Percentiles rank a stretch among this genome's conserved stretches.
Conservation (phyloP, 2,329 filamentous ascomycete species). For the Colletotrichum magnum region DNA sequence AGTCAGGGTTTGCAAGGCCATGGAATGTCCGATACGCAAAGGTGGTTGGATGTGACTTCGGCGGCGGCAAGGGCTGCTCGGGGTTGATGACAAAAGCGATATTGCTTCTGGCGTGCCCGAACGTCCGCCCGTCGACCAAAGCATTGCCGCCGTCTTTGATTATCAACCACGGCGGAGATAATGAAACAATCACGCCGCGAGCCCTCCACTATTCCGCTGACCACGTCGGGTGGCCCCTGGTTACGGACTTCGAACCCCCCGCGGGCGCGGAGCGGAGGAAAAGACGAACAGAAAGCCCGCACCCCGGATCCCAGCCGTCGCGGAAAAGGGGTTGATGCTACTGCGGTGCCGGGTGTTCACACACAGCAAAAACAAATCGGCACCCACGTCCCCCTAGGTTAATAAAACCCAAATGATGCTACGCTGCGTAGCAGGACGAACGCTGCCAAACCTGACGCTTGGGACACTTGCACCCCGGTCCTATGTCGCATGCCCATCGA, state of each 20-base stretch:
- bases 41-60: neutral
- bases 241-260: neutral
- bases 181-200: neutral
- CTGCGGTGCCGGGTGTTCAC: too few relatives aligned
- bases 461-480: slow-evolving; percentile 15
- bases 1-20: too few relatives aligned
- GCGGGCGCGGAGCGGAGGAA: slow-evolving; percentile 14
- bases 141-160: neutral
- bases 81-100: neutral
- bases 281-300: slow-evolving; percentile 6
- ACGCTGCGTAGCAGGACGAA: slow-evolving; percentile 19
- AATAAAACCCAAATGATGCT: slow-evolving; percentile 14
- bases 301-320: slow-evolving; percentile 11
- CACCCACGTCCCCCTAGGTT: neutral
- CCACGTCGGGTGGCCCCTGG: neutral
- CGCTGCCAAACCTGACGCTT: slow-evolving; percentile 22
- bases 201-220: neutral
- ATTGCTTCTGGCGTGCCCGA: neutral
- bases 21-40: neutral
- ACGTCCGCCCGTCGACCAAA: too few relatives aligned
- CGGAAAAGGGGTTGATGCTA: too few relatives aligned
- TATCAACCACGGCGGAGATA: neutral
- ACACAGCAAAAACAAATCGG: neutral
- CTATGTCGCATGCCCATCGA: slow-evolving; percentile 1
- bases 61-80: neutral